Evolutionary conservation across 2,329 filamentous ascomycete species (phyloP).

Genomic region (Fusarium floridanum): DNA sequence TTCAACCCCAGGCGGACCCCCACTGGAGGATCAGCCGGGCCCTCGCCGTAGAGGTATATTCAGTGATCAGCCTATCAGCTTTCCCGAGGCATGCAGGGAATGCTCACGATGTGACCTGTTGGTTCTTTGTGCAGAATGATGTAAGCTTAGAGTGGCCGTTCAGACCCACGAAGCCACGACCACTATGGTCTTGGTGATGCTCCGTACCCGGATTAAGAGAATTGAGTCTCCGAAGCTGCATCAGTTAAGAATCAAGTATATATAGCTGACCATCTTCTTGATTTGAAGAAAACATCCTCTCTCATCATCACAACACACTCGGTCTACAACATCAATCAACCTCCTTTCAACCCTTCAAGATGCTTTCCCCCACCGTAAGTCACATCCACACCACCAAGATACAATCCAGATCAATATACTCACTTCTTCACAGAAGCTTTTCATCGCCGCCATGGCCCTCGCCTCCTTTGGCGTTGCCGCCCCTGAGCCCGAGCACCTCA

Average conservation of each 20-base stretch:
- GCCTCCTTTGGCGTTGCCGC: neutral
- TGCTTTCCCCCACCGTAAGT: conserved; percentile 5
- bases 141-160: neutral
- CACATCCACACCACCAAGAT: neutral
- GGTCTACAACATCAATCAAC: neutral
- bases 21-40: neutral
- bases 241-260: neutral
- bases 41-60: neutral
- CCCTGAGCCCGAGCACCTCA: neutral
- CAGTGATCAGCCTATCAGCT: neutral
- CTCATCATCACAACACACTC: neutral
- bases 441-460: neutral
- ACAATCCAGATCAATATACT: neutral
- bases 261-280: neutral
- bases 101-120: neutral
- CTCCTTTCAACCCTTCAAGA: neutral
- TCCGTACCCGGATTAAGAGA: neutral
- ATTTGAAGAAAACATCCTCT: neutral
- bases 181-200: no score
- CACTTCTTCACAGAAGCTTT: neutral
- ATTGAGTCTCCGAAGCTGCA: neutral
- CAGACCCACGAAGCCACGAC: neutral
- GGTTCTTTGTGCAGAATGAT: neutral
- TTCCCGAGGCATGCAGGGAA: neutral
- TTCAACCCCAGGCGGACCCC: neutral